Evolutionary conservation across 2,329 filamentous ascomycete species (phyloP).

Genomic region (Cordyceps pruinosa): DNA sequence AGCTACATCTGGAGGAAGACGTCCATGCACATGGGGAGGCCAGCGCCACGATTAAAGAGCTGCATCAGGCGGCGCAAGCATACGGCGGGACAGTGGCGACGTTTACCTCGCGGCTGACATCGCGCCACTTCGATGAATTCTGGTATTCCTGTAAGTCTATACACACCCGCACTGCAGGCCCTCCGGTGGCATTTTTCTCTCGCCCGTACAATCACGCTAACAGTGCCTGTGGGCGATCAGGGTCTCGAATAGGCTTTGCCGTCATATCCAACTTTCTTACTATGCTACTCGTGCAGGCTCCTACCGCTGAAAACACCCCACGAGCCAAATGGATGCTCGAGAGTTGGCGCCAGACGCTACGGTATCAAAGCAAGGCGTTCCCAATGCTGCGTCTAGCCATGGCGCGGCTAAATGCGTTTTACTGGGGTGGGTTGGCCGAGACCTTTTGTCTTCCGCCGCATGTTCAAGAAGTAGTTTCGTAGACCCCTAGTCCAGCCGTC

Average conservation of each 20-base stretch:
- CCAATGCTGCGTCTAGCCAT: slow-evolving; percentile 13
- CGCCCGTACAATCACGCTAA: no score
- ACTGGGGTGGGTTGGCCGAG: slow-evolving; percentile 13
- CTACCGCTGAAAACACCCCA: slow-evolving; percentile 12
- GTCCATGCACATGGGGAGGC: slow-evolving; percentile 2
- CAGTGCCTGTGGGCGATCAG: background rate
- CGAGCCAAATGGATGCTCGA: slow-evolving; percentile 15
- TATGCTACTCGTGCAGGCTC: slow-evolving; percentile 15
- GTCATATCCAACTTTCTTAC: slow-evolving; percentile 16
- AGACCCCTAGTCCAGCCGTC: background rate
- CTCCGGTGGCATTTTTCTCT: no score
- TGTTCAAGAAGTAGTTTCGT: slow-evolving; percentile 9
- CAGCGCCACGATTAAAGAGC: slow-evolving; percentile 14
- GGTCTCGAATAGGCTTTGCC: slow-evolving; percentile 14
- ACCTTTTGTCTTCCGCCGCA: slow-evolving; percentile 14
- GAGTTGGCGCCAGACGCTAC: slow-evolving; percentile 12
- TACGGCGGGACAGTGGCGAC: slow-evolving; percentile 11
- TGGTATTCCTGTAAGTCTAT: slow-evolving; percentile 14
- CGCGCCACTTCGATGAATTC: slow-evolving; percentile 14
- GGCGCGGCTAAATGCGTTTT: slow-evolving; percentile 13
- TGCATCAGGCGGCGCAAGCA: slow-evolving; percentile 14
- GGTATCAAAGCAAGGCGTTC: slow-evolving; percentile 14
- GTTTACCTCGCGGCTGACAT: slow-evolving; percentile 13
- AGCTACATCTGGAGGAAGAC: slow-evolving; percentile 14
- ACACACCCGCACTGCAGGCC: no score